Conservation (phyloP, 78 protist genomes). For the Protostelium mycophagum region DNA sequence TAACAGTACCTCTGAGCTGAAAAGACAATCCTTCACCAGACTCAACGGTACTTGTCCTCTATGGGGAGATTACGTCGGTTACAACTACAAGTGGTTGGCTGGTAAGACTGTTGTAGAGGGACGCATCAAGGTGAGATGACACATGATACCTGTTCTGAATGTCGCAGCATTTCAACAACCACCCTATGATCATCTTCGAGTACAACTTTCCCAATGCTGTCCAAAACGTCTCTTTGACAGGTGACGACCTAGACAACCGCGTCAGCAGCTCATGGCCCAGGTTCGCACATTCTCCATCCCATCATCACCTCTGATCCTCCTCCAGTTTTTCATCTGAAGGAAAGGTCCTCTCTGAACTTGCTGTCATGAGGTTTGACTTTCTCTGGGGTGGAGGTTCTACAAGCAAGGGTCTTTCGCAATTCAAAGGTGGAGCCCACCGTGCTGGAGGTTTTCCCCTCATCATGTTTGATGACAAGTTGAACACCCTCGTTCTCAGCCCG, state of each 20-base stretch:
- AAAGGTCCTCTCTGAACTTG: not conserved
- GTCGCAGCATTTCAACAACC: not conserved
- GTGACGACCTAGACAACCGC: not conserved
- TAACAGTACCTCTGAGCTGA: not conserved
- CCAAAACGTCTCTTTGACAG: not conserved
- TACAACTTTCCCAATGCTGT: not conserved
- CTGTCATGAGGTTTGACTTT: not conserved
- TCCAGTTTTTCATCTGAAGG: not conserved
- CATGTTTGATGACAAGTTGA: not conserved
- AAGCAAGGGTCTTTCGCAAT: not conserved
- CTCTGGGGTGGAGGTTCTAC: not conserved
- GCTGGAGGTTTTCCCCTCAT: not conserved
- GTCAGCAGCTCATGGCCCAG: constrained; percentile 1
- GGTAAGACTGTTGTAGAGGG: not conserved
- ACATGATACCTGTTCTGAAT: not conserved
- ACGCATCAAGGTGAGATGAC: not conserved
- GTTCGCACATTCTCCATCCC: not conserved
- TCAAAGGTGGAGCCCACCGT: not conserved
- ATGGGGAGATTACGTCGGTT: not conserved
- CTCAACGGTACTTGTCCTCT: not conserved
- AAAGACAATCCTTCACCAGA: too few species aligned
- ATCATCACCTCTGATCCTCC: not conserved
- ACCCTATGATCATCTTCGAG: not conserved
- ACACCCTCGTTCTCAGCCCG: not conserved
- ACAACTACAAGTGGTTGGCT: not conserved